These are phyloP conservation scores for Nannochloris sp. DNA, from an alignment of 139 green algal species.

Conservation along the genomic window DNA sequence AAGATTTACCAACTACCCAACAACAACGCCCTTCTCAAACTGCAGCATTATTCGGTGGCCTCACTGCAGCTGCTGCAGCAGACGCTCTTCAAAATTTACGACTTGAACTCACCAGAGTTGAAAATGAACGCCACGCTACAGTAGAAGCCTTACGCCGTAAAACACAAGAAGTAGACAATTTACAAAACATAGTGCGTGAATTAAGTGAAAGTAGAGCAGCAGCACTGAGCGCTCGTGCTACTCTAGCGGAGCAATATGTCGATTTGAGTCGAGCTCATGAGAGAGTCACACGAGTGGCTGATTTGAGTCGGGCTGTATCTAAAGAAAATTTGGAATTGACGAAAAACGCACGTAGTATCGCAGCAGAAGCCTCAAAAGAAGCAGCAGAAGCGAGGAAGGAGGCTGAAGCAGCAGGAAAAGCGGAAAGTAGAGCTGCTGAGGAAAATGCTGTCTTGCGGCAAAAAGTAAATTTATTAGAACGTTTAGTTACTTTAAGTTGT, in stretches of 20 bases:
- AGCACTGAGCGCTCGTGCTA: conserved; percentile 51
- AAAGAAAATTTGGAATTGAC: conserved; percentile 18
- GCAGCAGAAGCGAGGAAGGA: background rate
- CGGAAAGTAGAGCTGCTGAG: conserved; percentile 11
- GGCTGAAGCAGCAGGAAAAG: background rate
- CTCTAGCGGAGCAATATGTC: conserved; percentile 42
- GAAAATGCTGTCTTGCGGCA: background rate
- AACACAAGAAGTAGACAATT: conserved; percentile 26
- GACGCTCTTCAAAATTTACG: background rate
- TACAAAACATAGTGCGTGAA: conserved; percentile 34
- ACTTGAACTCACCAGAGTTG: background rate
- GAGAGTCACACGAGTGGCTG: conserved; percentile 31
- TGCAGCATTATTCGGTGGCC: background rate
- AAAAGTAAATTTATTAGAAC: background rate
- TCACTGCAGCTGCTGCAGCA: background rate
- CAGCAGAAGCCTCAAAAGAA: background rate
- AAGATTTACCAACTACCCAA: background rate
- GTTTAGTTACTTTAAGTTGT: too few relatives aligned
- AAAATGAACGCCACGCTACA: background rate
- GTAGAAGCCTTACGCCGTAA: background rate
- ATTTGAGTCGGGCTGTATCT: conserved; percentile 30
- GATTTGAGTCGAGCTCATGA: conserved; percentile 49
- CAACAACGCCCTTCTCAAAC: background rate
- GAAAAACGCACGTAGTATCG: background rate
- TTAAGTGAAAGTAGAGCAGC: conserved; percentile 38